These are phyloP conservation scores for Lachnellula occidentalis DNA, from an alignment of 2,329 filamentous ascomycete species.

Conservation along the genomic window DNA sequence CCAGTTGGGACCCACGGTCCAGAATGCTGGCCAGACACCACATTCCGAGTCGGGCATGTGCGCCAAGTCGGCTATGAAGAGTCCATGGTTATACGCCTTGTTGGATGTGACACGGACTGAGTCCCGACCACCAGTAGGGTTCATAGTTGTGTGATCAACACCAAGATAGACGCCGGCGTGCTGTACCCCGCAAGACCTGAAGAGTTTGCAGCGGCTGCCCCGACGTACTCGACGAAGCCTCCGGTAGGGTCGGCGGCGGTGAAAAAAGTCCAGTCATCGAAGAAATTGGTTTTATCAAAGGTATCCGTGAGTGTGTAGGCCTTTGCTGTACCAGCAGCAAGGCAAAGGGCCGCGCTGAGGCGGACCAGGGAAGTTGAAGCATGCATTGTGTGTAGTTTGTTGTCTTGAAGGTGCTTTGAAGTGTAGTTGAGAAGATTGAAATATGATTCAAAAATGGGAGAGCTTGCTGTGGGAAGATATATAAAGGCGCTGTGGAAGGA, in stretches of 20 bases:
- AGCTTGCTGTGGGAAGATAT: background rate
- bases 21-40: constrained; percentile 57
- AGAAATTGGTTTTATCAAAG: constrained; percentile 39
- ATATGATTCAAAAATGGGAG: background rate
- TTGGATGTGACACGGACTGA: constrained; percentile 63
- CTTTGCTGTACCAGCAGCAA: constrained; percentile 22
- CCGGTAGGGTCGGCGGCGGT: constrained; percentile 60
- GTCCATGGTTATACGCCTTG: constrained; percentile 47
- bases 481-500: background rate
- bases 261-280: constrained; percentile 51
- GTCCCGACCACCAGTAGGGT: constrained; percentile 53
- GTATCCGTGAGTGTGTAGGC: constrained; percentile 39
- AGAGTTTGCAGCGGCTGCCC: constrained; percentile 51
- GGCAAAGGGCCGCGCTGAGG: constrained; percentile 28
- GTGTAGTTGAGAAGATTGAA: background rate
- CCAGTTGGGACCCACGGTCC: constrained; percentile 58
- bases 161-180: constrained; percentile 59
- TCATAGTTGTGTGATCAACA: constrained; percentile 56
- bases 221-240: constrained; percentile 68
- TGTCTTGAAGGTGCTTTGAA: constrained; percentile 10
- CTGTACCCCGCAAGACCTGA: constrained; percentile 40
- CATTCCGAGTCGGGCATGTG: constrained; percentile 55
- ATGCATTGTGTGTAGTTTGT: constrained; percentile 16
- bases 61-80: constrained; percentile 52
- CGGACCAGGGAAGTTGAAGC: constrained; percentile 19